Conservation (phyloP, 441 rosid genomes). For the Jatropha podagrica region DNA sequence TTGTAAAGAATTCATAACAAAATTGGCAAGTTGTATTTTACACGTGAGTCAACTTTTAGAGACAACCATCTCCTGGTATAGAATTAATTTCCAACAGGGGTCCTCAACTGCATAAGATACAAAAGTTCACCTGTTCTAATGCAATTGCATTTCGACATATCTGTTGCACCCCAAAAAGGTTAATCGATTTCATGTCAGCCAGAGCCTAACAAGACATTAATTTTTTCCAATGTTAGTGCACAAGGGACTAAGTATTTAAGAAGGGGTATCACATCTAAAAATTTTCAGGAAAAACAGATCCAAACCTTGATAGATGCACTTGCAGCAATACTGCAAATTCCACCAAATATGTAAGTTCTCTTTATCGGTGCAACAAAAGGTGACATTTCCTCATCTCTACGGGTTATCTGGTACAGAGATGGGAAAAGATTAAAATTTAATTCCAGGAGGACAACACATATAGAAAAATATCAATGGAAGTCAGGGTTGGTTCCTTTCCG, state of each 20-base stretch:
- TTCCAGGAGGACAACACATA: background rate
- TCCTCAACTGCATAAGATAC: background rate
- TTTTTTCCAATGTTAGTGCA: slow-evolving; percentile 24
- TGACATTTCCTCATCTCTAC: slow-evolving; percentile 96
- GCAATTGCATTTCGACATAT: slow-evolving; percentile 96
- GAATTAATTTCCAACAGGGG: background rate
- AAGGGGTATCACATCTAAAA: slow-evolving; percentile 10
- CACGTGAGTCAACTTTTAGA: background rate
- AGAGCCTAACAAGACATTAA: slow-evolving; percentile 56
- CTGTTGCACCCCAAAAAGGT: slow-evolving; percentile 99
- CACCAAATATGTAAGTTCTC: slow-evolving; percentile 92
- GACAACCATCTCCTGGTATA: background rate
- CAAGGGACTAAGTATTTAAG: background rate
- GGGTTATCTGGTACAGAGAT: slow-evolving; percentile 58
- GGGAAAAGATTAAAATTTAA: background rate
- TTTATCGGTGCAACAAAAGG: slow-evolving; percentile 75
- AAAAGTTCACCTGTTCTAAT: slow-evolving; percentile 74
- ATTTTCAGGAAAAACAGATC: slow-evolving; percentile 11
- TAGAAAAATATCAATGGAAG: background rate
- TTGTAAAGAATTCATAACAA: background rate
- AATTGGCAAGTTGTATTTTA: slow-evolving; percentile 13
- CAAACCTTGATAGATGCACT: slow-evolving; percentile 87
- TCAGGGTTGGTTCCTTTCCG: background rate
- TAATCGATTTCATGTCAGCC: slow-evolving; percentile 79
- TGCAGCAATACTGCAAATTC: slow-evolving; percentile 87